Evolutionary conservation across 2,329 filamentous ascomycete species (phyloP), one percentile per base, ranked within the genome.

Genomic region (Ramichloridium luteum): DNA sequence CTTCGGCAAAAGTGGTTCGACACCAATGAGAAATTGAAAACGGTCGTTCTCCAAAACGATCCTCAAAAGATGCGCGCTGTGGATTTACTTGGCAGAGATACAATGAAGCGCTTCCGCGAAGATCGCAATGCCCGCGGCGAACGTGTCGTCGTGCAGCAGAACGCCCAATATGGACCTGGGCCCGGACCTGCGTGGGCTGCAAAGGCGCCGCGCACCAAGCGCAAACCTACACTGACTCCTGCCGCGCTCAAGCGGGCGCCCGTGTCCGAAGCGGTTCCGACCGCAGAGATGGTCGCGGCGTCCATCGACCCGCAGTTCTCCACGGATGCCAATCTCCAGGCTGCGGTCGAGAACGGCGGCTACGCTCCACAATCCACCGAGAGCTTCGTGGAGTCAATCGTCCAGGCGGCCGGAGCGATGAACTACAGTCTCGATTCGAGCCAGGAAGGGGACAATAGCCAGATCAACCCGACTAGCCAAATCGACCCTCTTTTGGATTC

Each of bases 91-190:
- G 79, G 78, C 31, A 68, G 75, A 31, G 81, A 88, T 55, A 77
- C 83, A 12, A 77, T 82, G 68, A 86, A 86, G 57, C 68, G 82
- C 28, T 65, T 80, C 32, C 70, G 77, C 20, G 77, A 83, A 45
- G 76, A 81, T 41, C 69, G 72, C 37, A 63, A 62, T 1, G 72
- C 70, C 30, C 33, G 32, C 12, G 41, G 43, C 13, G 34, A 38
- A 27, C 38, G 41, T 12, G 26, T 29, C 18, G 12, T 16, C 11
- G 31, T 37, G 6, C 41, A 40, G 27, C 57, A 36, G 40, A 47
- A 44, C 15, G 30, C 26, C 12, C 22, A 28, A n/a, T 47, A 51
- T 31, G 61, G 59, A 4, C 59, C 59, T 4, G 60, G 59, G 1
- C 60, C 62, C 1, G 59, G 58, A 1, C 57, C 60, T 28, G 58